A percentile compares a stretch with the other conserved stretches of the same genome.
Evolutionary conservation across 2,329 filamentous ascomycete genomes (phyloP).

Genomic region (Xylariaceae sp.): DNA sequence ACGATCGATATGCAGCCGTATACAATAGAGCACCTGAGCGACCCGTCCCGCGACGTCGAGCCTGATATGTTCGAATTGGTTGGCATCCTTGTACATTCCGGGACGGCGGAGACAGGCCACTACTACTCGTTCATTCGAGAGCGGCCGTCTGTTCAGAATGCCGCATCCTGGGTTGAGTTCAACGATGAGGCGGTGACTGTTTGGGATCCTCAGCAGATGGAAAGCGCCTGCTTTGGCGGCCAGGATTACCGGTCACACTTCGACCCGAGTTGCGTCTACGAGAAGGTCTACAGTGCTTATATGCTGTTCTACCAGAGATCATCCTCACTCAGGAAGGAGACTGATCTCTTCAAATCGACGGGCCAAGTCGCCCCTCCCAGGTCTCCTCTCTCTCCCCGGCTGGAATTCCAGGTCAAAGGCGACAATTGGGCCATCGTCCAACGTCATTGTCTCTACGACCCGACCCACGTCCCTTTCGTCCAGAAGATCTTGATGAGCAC

Average conservation of each 20-base stretch:
- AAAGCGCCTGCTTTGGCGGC: constrained; percentile 74
- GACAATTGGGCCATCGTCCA: constrained; percentile 70
- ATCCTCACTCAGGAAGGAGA: constrained; percentile 51
- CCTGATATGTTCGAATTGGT: constrained; percentile 86
- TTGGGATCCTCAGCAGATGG: constrained; percentile 69
- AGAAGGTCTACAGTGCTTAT: constrained; percentile 82
- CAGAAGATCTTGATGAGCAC: constrained; percentile 52
- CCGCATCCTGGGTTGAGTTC: constrained; percentile 74
- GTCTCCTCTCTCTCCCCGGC: constrained; percentile 34
- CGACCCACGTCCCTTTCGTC: constrained; percentile 61
- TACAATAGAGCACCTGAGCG: constrained; percentile 74
- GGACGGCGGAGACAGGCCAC: constrained; percentile 88
- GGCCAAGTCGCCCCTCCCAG: constrained; percentile 33
- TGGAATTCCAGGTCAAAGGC: constrained; percentile 53
- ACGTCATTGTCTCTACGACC: constrained; percentile 73
- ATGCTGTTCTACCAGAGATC: constrained; percentile 95
- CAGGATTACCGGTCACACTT: constrained; percentile 44
- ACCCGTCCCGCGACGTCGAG: constrained; percentile 44
- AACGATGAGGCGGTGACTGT: constrained; percentile 78
- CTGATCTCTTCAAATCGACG: constrained; percentile 34
- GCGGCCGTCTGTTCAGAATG: constrained; percentile 47
- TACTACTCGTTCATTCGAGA: constrained; percentile 96
- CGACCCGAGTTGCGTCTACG: constrained; percentile 41
- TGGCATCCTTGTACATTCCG: constrained; percentile 89
- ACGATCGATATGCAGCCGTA: constrained; percentile 83